phyloP scores from a whole-genome alignment of 768 basidiomycete genomes.

The Hygrophorus pudorinus region DNA sequence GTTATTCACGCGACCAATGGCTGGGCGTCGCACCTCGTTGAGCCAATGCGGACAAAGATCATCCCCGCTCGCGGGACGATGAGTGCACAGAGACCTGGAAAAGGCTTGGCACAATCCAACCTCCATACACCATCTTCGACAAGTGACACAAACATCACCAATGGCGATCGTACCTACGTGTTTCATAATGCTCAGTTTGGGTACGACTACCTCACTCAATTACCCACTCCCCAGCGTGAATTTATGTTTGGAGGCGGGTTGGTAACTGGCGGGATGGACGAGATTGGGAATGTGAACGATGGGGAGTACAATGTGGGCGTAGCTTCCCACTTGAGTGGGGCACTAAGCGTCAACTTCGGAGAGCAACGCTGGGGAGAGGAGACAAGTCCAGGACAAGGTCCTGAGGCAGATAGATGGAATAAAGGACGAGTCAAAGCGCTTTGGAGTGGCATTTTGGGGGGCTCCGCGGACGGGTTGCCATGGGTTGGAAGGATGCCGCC shows the following conservation, averaged over 20 bases:
- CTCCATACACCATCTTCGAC: not conserved
- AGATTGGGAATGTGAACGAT: constrained; percentile 31
- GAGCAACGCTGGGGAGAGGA: constrained; percentile 29
- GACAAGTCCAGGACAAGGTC: constrained; percentile 8
- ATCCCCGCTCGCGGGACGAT: constrained; percentile 50
- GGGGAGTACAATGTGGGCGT: constrained; percentile 17
- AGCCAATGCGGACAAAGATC: constrained; percentile 50
- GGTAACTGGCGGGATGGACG: constrained; percentile 55
- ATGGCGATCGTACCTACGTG: constrained; percentile 28
- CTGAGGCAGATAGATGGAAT: constrained; percentile 10
- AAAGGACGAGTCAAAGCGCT: constrained; percentile 39
- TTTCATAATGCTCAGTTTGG: constrained; percentile 34
- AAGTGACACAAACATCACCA: not conserved
- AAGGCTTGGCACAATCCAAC: constrained; percentile 14
- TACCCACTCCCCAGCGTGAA: constrained; percentile 16
- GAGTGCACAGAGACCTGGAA: constrained; percentile 54
- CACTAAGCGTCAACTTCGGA: constrained; percentile 48
- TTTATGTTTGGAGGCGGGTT: constrained; percentile 16
- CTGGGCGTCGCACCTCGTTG: constrained; percentile 66
- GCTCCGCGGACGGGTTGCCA: constrained; percentile 51
- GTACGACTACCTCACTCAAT: constrained; percentile 51
- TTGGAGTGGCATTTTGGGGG: constrained; percentile 58
- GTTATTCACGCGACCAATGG: constrained; percentile 83
- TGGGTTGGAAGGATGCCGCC: constrained; percentile 62
- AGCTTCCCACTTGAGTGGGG: constrained; percentile 22